phyloP scores from a whole-genome alignment of 352 stramenopile species.

The Phytophthora crassamura region DNA sequence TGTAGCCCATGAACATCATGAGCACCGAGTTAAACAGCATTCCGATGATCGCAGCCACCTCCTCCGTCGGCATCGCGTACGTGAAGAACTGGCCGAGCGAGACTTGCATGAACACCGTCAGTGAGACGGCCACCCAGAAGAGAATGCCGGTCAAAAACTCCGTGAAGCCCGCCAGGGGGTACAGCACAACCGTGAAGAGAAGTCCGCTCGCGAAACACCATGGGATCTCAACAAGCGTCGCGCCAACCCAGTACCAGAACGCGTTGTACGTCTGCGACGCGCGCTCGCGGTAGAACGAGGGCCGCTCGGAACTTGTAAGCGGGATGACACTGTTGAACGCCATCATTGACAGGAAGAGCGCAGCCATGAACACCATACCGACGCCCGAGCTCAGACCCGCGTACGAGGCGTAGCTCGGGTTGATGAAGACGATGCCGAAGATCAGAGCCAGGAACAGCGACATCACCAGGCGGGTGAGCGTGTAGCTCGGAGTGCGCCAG shows the following conservation, averaged over 20 bases:
- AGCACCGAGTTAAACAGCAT: conserved; percentile 42
- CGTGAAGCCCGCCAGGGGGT: conserved; percentile 38
- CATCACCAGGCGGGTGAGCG: conserved; percentile 64
- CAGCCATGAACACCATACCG: conserved; percentile 60
- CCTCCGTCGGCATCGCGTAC: conserved; percentile 32
- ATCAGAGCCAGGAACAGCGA: too few species aligned
- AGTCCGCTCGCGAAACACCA: conserved; percentile 29
- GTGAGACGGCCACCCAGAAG: conserved; percentile 34
- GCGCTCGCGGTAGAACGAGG: conserved; percentile 79
- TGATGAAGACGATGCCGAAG: conserved; percentile 60
- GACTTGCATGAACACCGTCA: conserved; percentile 40
- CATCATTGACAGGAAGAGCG: conserved; percentile 69
- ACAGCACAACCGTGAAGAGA: conserved; percentile 45
- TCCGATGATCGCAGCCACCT: conserved; percentile 42
- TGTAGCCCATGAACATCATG: conserved; percentile 43
- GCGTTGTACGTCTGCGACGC: conserved; percentile 82
- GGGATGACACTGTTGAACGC: conserved; percentile 75
- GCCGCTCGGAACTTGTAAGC: conserved; percentile 66
- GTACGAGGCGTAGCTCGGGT: conserved; percentile 44
- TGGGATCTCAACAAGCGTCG: conserved; percentile 57
- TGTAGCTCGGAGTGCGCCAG: conserved; percentile 73
- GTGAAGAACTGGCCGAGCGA: conserved; percentile 40
- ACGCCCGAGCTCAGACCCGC: conserved; percentile 48
- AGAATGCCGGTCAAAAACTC: conserved; percentile 18
- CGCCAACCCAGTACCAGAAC: conserved; percentile 65